These are phyloP conservation scores for Phyllosticta capitalensis DNA, from an alignment of 2,329 filamentous ascomycete genomes.

Conservation along the genomic window DNA sequence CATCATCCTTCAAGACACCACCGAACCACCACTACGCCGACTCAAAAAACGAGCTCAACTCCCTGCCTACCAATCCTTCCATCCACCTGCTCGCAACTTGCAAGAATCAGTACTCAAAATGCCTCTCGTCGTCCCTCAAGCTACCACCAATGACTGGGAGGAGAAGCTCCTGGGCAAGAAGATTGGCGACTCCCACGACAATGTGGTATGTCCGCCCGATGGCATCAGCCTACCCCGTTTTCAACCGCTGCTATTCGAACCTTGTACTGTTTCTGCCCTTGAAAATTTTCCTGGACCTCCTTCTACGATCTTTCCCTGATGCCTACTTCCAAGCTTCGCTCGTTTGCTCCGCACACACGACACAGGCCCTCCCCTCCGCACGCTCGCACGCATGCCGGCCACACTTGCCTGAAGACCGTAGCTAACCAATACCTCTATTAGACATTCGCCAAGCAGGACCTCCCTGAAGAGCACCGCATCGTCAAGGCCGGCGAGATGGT, in stretches of 20 bases:
- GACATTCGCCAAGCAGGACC: slow-evolving; percentile 42
- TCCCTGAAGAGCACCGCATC: slow-evolving; percentile 39
- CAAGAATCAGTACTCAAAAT: slow-evolving; percentile 22
- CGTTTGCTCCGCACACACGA: too few species aligned
- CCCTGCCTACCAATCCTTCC: too few species aligned
- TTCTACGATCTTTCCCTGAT: too few species aligned
- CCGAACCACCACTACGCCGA: too few species aligned
- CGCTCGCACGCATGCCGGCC: background rate
- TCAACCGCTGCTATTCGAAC: too few species aligned
- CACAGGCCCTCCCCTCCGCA: background rate
- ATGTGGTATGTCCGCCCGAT: slow-evolving; percentile 27
- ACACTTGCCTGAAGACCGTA: too few species aligned
- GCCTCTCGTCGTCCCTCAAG: slow-evolving; percentile 43
- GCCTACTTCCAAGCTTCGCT: too few species aligned
- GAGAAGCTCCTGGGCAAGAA: slow-evolving; percentile 44
- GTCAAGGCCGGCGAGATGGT: slow-evolving; percentile 37
- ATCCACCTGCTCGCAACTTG: background rate
- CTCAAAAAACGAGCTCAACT: too few species aligned
- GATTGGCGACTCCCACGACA: slow-evolving; percentile 37
- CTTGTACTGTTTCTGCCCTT: too few species aligned
- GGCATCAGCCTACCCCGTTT: slow-evolving; percentile 2
- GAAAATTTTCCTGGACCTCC: too few species aligned
- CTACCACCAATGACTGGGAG: slow-evolving; percentile 36
- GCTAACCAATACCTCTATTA: too few species aligned
- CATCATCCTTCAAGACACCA: background rate